phyloP scores from a whole-genome alignment of 208 protist genomes.

The Crithidia brevicula region DNA sequence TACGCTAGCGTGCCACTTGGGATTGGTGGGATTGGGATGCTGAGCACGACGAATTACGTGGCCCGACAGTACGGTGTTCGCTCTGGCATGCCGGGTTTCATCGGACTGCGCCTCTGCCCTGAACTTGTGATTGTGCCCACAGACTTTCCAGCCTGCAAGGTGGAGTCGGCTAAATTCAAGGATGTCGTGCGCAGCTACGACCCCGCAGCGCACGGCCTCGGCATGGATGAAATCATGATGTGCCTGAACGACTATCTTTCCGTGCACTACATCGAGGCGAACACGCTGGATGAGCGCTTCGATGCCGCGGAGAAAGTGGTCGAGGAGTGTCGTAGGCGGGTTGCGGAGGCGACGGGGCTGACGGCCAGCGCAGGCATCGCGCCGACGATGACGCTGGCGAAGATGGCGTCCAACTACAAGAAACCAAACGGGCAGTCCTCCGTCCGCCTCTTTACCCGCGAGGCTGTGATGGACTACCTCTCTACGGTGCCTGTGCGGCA shows the following conservation, averaged over 20 bases:
- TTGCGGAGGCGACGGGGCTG: slow-evolving; percentile 57
- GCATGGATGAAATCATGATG: slow-evolving; percentile 82
- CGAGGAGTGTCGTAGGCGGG: slow-evolving; percentile 49
- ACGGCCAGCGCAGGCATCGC: slow-evolving; percentile 85
- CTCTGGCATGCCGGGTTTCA: slow-evolving; percentile 95
- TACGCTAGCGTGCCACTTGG: slow-evolving; percentile 88
- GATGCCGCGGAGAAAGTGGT: slow-evolving; percentile 48
- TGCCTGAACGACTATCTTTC: slow-evolving; percentile 55
- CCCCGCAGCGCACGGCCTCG: slow-evolving; percentile 51
- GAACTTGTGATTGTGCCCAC: slow-evolving; percentile 75
- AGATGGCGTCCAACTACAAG: slow-evolving; percentile 91
- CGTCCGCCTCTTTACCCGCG: slow-evolving; percentile 45
- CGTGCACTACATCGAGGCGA: slow-evolving; percentile 11
- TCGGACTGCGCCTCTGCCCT: slow-evolving; percentile 87
- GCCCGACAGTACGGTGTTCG: slow-evolving; percentile 94
- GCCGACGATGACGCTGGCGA: slow-evolving; percentile 75
- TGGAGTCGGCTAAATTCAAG: slow-evolving; percentile 58
- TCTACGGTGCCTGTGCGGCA: slow-evolving; percentile 42
- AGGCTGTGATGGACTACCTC: slow-evolving; percentile 65
- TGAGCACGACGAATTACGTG: slow-evolving; percentile 94
- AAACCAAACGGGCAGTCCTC: slow-evolving; percentile 94
- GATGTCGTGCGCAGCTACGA: slow-evolving; percentile 78
- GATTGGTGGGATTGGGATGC: slow-evolving; percentile 91
- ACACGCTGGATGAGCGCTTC: slow-evolving; percentile 32
- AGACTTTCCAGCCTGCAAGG: slow-evolving; percentile 67